A percentile compares a stretch with the other conserved stretches of the same genome.
These are phyloP conservation scores for Plasmodium chabaudi DNA, from an alignment of 169 alveolate species.

Conservation along the genomic window DNA sequence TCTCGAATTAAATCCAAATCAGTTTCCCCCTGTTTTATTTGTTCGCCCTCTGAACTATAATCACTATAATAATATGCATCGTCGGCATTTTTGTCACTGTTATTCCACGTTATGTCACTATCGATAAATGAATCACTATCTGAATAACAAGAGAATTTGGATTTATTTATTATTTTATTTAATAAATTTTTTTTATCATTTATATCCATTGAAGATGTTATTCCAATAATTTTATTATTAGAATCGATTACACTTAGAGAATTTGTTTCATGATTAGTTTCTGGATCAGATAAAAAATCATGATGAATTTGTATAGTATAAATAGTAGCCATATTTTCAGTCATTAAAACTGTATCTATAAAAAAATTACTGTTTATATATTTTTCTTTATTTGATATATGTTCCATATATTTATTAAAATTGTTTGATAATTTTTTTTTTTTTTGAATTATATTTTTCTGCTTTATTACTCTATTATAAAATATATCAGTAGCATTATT, in stretches of 20 bases:
- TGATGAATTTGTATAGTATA: slow-evolving; percentile 64
- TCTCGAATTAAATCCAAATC: neutral
- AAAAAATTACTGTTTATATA: slow-evolving; percentile 41
- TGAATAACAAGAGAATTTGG: slow-evolving; percentile 71
- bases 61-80: slow-evolving; percentile 6
- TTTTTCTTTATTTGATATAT: slow-evolving; percentile 45
- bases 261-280: neutral
- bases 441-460: slow-evolving; percentile 42
- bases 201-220: slow-evolving; percentile 11
- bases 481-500: slow-evolving; percentile 24
- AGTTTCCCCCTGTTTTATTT: neutral
- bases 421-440: slow-evolving; percentile 58
- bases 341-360: slow-evolving; percentile 32
- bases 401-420: slow-evolving; percentile 45
- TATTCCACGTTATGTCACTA: slow-evolving; percentile 71
- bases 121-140: slow-evolving; percentile 76
- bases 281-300: slow-evolving; percentile 17
- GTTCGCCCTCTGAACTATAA: neutral
- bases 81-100: neutral
- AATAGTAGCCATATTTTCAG: slow-evolving; percentile 19
- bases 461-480: slow-evolving; percentile 46
- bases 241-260: slow-evolving; percentile 10
- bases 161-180: slow-evolving; percentile 38
- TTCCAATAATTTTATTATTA: slow-evolving; percentile 38
- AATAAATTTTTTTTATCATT: slow-evolving; percentile 17